Evolutionary conservation across 257 asterid species (phyloP).

Genomic region (Plantago ovata): DNA sequence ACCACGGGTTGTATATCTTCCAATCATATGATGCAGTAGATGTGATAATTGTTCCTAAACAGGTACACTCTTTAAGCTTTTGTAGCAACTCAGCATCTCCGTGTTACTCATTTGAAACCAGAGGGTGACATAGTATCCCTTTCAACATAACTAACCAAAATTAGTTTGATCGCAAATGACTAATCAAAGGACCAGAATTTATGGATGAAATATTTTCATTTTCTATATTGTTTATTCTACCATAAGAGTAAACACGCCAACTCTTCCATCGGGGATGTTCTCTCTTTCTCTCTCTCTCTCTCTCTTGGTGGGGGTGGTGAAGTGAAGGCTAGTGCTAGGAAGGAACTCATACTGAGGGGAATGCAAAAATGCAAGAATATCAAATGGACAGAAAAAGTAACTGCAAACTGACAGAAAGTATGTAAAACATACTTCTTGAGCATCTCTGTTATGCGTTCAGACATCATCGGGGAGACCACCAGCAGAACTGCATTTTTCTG

Average conservation of each 20-base stretch:
- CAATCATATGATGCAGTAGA: neutral
- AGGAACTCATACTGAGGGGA: constrained; percentile 7
- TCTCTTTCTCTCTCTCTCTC: too few species aligned
- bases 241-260: too few species aligned
- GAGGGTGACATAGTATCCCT: neutral
- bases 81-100: neutral
- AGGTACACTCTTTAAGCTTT: neutral
- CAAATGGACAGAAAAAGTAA: constrained; percentile 13
- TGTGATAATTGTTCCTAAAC: neutral
- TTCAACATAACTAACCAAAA: neutral
- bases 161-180: neutral
- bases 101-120: neutral
- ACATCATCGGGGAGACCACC: constrained; percentile 77
- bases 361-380: constrained; percentile 11
- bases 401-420: constrained; percentile 15
- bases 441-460: constrained; percentile 64
- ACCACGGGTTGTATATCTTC: neutral
- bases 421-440: constrained; percentile 64
- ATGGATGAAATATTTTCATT: too few species aligned
- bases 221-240: too few species aligned
- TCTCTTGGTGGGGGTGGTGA: neutral
- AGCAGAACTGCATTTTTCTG: constrained; percentile 86
- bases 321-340: constrained; percentile 9
- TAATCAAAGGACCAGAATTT: too few species aligned
- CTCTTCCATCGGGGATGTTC: too few species aligned